Evolutionary conservation across 208 protist genomes (phyloP), one percentile per base, ranked within the genome.

Genomic region (Acanthamoeba healyi): DNA sequence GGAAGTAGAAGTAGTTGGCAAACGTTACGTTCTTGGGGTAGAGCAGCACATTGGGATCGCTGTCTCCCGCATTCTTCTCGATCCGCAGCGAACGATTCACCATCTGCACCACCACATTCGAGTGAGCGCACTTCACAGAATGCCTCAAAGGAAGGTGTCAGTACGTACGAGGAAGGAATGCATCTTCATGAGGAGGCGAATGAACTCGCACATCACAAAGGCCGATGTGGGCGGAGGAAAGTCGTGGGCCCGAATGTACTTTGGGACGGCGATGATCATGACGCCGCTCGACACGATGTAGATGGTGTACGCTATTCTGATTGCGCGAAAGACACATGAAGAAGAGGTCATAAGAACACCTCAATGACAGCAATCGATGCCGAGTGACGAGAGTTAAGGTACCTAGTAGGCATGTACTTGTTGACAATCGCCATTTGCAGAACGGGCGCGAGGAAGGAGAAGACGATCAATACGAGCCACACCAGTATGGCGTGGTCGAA

Each of bases 101-200:
- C 84, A 70, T 91, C 74, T 84, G 32, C 24, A 32, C 74, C 1
- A 26, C 1, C 74, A n/a, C n/a, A n/a, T n/a, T n/a, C n/a, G n/a
- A n/a, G n/a, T n/a, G n/a, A n/a, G n/a, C n/a, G n/a, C n/a, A n/a
- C n/a, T n/a, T n/a, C n/a, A n/a, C n/a, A n/a, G n/a, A n/a, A n/a
- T n/a, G n/a, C n/a, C n/a, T n/a, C n/a, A 34, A 9, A 32, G 58
- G 9, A 34, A 9, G 58, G 15, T 67, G 63, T 12, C 44, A 12
- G 44, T 34, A 34, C 54, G 51, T 34, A 61, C 51, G 15, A 72
- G 42, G 67, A 56, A 93, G 29, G 88, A 93, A 63, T 93, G 67
- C 88, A 93, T 79, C 88, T 93, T 93, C 88, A 93, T 93, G 40
- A 72, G 49, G 17, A 93, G 36, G 24, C 88, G 88, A 24, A 93